Percentiles rank a stretch among this genome's conserved stretches.
These are phyloP conservation scores for Ganoderma lingzhi DNA, from an alignment of 1,284 basidiomycete species.

Conservation along the genomic window DNA sequence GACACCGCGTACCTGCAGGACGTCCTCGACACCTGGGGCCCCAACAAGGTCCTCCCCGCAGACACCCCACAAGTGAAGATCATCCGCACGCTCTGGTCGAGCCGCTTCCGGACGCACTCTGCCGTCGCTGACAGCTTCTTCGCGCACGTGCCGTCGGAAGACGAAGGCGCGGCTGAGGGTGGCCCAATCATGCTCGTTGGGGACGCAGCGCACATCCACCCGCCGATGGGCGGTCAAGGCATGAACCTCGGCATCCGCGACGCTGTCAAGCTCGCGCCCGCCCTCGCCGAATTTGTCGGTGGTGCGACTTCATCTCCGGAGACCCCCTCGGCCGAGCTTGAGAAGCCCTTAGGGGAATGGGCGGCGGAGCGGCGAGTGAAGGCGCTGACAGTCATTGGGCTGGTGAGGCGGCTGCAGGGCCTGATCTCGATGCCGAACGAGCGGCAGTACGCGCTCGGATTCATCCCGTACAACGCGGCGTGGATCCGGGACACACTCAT, in stretches of 20 bases:
- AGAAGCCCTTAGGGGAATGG: slow-evolving; percentile 33
- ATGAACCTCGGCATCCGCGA: slow-evolving; percentile 59
- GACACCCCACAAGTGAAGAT: slow-evolving; percentile 25
- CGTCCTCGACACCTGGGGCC: slow-evolving; percentile 47
- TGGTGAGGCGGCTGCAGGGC: slow-evolving; percentile 29
- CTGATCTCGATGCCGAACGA: slow-evolving; percentile 25
- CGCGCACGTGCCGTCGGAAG: slow-evolving; percentile 33
- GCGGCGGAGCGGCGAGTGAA: slow-evolving; percentile 30
- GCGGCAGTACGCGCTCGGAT: slow-evolving; percentile 31
- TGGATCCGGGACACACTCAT: slow-evolving; percentile 36
- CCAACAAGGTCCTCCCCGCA: slow-evolving; percentile 26
- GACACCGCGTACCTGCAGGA: slow-evolving; percentile 47
- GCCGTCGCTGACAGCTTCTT: slow-evolving; percentile 46
- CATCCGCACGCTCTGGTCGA: slow-evolving; percentile 43
- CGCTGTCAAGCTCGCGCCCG: slow-evolving; percentile 45
- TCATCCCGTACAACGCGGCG: slow-evolving; percentile 35
- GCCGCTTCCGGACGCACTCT: slow-evolving; percentile 49
- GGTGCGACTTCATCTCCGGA: background rate
- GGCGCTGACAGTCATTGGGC: slow-evolving; percentile 34
- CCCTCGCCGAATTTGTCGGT: slow-evolving; percentile 32
- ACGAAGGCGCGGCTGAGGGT: slow-evolving; percentile 10
- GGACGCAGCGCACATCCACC: slow-evolving; percentile 55
- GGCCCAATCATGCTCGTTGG: slow-evolving; percentile 46
- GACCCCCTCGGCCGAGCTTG: background rate
- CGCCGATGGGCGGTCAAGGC: slow-evolving; percentile 55